These are phyloP conservation scores for Stylosanthes scabra DNA, from an alignment of 331 rosid genomes.

Conservation along the genomic window DNA sequence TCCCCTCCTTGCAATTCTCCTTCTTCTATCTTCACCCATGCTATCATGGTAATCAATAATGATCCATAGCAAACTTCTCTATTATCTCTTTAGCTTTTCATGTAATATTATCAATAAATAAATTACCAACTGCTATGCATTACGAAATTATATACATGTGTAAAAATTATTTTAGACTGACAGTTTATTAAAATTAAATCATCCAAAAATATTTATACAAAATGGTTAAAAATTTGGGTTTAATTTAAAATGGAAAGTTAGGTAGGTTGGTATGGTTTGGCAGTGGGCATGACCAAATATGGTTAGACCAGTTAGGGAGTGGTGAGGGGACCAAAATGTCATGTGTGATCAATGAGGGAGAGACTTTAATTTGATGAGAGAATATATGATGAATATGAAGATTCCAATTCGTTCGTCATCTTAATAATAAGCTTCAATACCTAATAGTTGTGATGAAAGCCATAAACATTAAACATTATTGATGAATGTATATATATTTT, in stretches of 20 bases:
- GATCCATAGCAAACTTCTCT: conserved; percentile 9
- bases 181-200: too few relatives aligned
- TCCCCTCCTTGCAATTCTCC: too few relatives aligned
- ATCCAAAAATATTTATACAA: too few relatives aligned
- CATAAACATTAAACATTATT: background rate
- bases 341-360: background rate
- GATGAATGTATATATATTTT: conserved; percentile 21
- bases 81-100: background rate
- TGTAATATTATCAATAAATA: background rate
- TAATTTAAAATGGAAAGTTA: background rate
- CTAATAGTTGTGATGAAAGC: background rate
- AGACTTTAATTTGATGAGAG: background rate
- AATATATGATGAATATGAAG: background rate
- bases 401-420: background rate
- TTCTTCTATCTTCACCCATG: background rate
- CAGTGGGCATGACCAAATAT: background rate
- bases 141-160: too few relatives aligned
- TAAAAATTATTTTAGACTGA: too few relatives aligned
- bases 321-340: background rate
- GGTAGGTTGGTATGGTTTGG: background rate
- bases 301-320: background rate
- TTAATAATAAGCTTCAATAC: background rate
- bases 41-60: background rate
- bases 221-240: background rate
- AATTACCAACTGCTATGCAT: too few relatives aligned